Evolutionary conservation across 2,329 filamentous ascomycete species (phyloP).

Genomic region (Xylariaceae sp.): DNA sequence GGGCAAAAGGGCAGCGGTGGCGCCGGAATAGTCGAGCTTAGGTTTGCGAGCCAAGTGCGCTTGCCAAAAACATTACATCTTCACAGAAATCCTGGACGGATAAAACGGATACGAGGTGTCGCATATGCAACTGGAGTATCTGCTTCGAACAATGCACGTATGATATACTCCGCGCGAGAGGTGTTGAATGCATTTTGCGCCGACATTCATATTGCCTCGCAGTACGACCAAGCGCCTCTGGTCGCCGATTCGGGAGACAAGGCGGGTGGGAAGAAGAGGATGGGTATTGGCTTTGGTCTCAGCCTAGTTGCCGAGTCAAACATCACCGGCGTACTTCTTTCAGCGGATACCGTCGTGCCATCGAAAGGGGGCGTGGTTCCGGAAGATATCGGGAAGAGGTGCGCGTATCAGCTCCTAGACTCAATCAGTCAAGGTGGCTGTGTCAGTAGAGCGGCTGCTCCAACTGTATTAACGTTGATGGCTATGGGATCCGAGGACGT

Average conservation of each 20-base stretch:
- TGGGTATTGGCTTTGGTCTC: slow-evolving; percentile 90
- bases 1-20: slow-evolving; percentile 79
- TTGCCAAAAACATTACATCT: slow-evolving; percentile 94
- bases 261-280: slow-evolving; percentile 63
- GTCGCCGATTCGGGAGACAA: slow-evolving; percentile 61
- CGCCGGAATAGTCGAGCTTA: slow-evolving; percentile 89
- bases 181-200: slow-evolving; percentile 84
- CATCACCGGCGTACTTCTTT: slow-evolving; percentile 79
- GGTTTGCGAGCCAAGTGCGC: slow-evolving; percentile 92
- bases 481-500: slow-evolving; percentile 98
- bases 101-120: slow-evolving; percentile 89
- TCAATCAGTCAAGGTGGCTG: slow-evolving; percentile 83
- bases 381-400: slow-evolving; percentile 88
- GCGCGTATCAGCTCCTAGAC: slow-evolving; percentile 89
- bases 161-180: slow-evolving; percentile 90
- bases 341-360: slow-evolving; percentile 80
- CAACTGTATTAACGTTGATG: slow-evolving; percentile 86
- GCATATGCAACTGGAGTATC: slow-evolving; percentile 93
- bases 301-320: slow-evolving; percentile 93
- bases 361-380: slow-evolving; percentile 82
- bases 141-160: slow-evolving; percentile 89
- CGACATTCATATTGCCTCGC: slow-evolving; percentile 88
- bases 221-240: slow-evolving; percentile 73
- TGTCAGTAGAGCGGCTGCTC: slow-evolving; percentile 72
- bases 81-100: slow-evolving; percentile 78